Percentiles rank a stretch among this genome's conserved stretches.
These are phyloP conservation scores for Ophiostoma quercus DNA, from an alignment of 2,329 filamentous ascomycete genomes.

Conservation along the genomic window DNA sequence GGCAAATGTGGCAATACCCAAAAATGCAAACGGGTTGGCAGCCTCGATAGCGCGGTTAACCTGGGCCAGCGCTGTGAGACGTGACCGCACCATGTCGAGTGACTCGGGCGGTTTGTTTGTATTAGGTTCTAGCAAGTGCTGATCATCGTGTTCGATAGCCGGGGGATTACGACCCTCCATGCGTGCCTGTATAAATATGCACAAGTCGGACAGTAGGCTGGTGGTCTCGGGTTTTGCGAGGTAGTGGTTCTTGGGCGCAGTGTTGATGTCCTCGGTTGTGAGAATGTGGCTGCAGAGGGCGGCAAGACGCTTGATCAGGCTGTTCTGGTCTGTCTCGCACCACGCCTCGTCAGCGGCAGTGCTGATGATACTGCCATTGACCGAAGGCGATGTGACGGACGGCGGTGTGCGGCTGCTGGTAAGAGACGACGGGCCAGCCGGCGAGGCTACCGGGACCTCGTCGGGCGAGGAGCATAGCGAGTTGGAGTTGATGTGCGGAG, in stretches of 20 bases:
- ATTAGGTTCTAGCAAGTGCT: not conserved
- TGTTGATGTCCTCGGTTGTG: constrained; percentile 16
- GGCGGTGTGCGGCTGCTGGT: constrained; percentile 8
- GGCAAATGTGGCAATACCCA: constrained; percentile 42
- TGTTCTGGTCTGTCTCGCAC: constrained; percentile 26
- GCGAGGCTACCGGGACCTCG: not conserved
- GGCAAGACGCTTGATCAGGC: constrained; percentile 25
- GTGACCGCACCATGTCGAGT: constrained; percentile 26
- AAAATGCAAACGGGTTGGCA: constrained; percentile 39
- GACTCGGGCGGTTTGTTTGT: constrained; percentile 18
- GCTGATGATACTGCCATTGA: not conserved
- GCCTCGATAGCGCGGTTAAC: constrained; percentile 38
- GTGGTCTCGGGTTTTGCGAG: constrained; percentile 24
- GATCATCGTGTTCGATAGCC: not conserved
- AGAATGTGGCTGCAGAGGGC: constrained; percentile 27
- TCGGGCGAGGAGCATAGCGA: constrained; percentile 14
- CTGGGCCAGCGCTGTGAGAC: constrained; percentile 35
- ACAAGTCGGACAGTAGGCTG: constrained; percentile 22
- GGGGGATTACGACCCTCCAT: constrained; percentile 22
- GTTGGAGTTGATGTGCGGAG: not conserved
- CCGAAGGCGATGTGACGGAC: not conserved
- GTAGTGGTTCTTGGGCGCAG: constrained; percentile 15
- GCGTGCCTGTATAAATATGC: constrained; percentile 26
- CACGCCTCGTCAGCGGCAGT: constrained; percentile 17
- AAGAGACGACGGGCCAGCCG: not conserved